A percentile compares a stretch with the other conserved stretches of the same genome.
These are phyloP conservation scores for Escovopsis sp. DNA, from an alignment of 2,329 filamentous ascomycete genomes.

Conservation along the genomic window DNA sequence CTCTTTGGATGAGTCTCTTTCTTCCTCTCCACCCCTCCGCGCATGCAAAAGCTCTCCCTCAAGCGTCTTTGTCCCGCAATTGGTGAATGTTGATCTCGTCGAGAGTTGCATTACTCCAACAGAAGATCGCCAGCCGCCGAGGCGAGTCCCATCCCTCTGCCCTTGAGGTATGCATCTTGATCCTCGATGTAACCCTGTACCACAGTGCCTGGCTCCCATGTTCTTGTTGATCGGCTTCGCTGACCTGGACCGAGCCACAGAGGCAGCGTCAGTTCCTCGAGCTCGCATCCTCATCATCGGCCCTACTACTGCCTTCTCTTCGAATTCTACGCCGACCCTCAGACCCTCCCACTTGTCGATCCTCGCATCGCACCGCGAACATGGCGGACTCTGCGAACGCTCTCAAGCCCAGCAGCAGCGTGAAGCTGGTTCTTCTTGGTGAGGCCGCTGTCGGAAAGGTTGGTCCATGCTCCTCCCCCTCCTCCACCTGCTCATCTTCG, in stretches of 20 bases:
- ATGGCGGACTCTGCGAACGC: slow-evolving; percentile 38
- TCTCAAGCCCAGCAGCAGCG: slow-evolving; percentile 96
- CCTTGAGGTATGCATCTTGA: too few relatives aligned
- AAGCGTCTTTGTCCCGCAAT: slow-evolving; percentile 1
- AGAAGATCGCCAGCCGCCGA: too few relatives aligned
- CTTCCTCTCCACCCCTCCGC: slow-evolving; percentile 4
- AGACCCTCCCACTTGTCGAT: neutral
- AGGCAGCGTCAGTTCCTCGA: neutral
- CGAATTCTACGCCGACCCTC: neutral
- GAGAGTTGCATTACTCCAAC: too few relatives aligned
- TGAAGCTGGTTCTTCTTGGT: slow-evolving; percentile 94
- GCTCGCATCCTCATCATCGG: neutral
- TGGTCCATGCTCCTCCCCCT: slow-evolving; percentile 11
- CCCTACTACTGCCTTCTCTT: neutral
- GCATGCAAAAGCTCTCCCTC: slow-evolving; percentile 1
- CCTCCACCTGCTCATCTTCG: neutral
- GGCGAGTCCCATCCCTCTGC: too few relatives aligned
- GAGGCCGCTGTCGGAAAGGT: slow-evolving; percentile 99
- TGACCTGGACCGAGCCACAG: neutral
- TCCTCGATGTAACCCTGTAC: too few relatives aligned
- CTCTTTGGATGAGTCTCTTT: too few relatives aligned
- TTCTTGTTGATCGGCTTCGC: too few relatives aligned
- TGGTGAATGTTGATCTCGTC: neutral
- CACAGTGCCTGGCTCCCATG: too few relatives aligned
- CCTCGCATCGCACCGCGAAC: slow-evolving; percentile 3